phyloP scores from a whole-genome alignment of 2,329 filamentous ascomycete genomes.

The Sporothrix variecibatus region DNA sequence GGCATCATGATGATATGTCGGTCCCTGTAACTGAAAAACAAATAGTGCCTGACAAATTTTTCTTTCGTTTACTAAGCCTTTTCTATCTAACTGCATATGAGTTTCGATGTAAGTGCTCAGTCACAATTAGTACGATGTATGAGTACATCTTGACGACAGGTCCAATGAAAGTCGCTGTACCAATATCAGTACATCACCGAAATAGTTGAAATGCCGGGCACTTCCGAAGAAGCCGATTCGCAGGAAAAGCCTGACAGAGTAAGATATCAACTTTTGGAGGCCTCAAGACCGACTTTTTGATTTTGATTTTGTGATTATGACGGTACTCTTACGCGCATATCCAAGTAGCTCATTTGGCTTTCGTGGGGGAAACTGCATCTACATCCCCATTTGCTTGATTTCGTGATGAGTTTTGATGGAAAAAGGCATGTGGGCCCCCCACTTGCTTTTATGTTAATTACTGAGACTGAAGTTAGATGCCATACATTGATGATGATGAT shows the following conservation, averaged over 20 bases:
- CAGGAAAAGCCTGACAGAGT: no score
- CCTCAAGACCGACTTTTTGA: no score
- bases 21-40: neutral
- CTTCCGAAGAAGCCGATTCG: no score
- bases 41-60: neutral
- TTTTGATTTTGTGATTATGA: neutral
- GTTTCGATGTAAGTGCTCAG: neutral
- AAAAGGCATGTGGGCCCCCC: neutral
- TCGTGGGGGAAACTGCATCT: neutral
- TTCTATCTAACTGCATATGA: neutral
- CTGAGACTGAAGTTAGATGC: neutral
- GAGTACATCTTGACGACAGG: neutral
- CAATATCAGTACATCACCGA: neutral
- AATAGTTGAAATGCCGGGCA: neutral
- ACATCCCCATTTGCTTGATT: neutral
- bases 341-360: neutral
- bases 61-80: no score
- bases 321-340: neutral
- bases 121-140: neutral
- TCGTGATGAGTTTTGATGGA: no score
- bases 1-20: neutral
- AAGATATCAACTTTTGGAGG: no score
- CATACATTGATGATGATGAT: neutral
- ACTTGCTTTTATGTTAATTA: neutral
- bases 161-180: neutral